Evolutionary conservation across 2,329 filamentous ascomycete genomes (phyloP).

Genomic region (Cryphonectria naterciae): DNA sequence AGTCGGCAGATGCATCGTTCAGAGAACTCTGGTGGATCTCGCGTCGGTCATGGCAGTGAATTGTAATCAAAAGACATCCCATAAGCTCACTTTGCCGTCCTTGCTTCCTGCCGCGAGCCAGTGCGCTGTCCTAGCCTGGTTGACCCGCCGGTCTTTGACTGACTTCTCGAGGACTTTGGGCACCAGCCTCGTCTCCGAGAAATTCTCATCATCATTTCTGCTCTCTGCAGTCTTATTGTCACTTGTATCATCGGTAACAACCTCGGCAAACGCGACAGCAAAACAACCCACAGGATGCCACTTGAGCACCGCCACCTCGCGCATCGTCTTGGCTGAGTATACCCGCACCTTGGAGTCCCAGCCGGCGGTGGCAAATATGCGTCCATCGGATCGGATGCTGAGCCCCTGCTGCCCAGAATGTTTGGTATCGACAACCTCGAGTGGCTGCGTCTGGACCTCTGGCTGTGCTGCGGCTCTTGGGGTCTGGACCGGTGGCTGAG

Average conservation of each 20-base stretch:
- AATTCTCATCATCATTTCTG: conserved; percentile 5
- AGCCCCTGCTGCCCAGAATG: conserved; percentile 90
- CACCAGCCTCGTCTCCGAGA: conserved; percentile 33
- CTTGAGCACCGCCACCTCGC: conserved; percentile 87
- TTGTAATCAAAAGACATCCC: conserved; percentile 80
- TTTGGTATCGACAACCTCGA: conserved; percentile 73
- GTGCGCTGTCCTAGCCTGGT: conserved; percentile 71
- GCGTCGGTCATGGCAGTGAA: background rate
- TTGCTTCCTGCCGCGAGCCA: conserved; percentile 92
- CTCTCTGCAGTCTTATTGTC: conserved; percentile 12
- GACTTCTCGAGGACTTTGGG: conserved; percentile 43
- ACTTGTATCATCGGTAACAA: conserved; percentile 33
- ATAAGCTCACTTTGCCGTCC: conserved; percentile 92
- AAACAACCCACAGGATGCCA: conserved; percentile 94
- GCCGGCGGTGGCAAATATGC: conserved; percentile 85
- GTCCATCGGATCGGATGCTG: conserved; percentile 75
- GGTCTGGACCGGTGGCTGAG: conserved; percentile 18
- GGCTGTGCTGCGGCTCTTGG: conserved; percentile 16
- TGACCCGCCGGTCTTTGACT: conserved; percentile 66
- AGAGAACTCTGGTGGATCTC: background rate
- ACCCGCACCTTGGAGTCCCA: conserved; percentile 86
- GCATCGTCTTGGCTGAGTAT: conserved; percentile 79
- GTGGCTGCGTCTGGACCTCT: conserved; percentile 46
- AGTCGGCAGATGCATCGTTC: background rate
- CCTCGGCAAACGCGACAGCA: conserved; percentile 70